These are phyloP conservation scores for Oryza longistaminata DNA, from an alignment of 176 grass and related monocot species.

Conservation along the genomic window DNA sequence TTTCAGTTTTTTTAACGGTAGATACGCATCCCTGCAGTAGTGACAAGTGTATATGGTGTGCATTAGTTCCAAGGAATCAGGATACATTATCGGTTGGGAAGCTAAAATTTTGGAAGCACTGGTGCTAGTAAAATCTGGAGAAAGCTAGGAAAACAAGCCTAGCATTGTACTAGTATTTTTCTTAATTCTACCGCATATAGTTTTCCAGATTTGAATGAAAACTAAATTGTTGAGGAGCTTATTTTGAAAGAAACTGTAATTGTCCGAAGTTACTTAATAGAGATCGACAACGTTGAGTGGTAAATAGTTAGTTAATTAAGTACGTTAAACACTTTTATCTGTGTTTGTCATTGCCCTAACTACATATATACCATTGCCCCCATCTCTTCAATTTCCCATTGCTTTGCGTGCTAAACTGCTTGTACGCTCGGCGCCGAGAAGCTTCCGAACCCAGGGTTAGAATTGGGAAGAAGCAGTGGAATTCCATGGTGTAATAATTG, in stretches of 20 bases:
- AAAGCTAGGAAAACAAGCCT: no score
- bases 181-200: no score
- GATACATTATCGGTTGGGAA: neutral
- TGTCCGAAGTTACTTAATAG: no score
- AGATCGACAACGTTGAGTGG: neutral
- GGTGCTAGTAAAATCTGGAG: no score
- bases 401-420: neutral
- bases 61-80: neutral
- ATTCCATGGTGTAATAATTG: slow-evolving; percentile 1
- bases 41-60: no score
- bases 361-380: neutral
- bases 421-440: neutral
- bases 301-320: neutral
- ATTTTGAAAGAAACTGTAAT: no score
- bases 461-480: neutral
- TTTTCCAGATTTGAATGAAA: no score
- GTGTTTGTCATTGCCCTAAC: neutral
- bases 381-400: neutral
- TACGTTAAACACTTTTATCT: neutral
- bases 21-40: no score
- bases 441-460: neutral
- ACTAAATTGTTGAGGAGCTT: no score
- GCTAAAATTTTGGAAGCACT: no score
- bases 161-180: no score
- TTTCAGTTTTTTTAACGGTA: no score